Evolutionary conservation across 179 eudicot genomes (phyloP), one percentile per base, ranked within the genome.

Genomic region (Nepenthes alata): DNA sequence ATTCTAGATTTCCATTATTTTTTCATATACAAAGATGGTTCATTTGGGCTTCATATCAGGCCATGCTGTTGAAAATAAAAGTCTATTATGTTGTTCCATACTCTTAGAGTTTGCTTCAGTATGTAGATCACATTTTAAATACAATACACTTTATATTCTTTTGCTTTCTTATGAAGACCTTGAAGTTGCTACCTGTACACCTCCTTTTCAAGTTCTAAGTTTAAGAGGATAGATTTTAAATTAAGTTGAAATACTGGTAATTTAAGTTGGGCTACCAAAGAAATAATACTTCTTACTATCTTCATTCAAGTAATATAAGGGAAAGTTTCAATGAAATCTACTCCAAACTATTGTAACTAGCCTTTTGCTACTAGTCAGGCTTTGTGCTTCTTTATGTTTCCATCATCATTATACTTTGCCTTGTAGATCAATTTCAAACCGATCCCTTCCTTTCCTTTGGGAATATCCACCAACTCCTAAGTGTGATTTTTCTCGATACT

Each of bases 31-130:
- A 39, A 7, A 3, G 7, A 39, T 4, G 45, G 45, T 7, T 39
- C 45, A 39, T 7, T 39, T 39, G 45, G 45, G 1, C 1, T 39
- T 39, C 7, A 3, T 39, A 7, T 0, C 4, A 39, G 7, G 45
- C 45, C 45, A 39, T 39, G 7, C 45, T 39, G 45, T 3, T 39
- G 45, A 3, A 39, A 39, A 39, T 39, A 1, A 3, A 4, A 4
- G 7, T 39, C 45, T 39, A 39, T 39, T 39, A 4, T 39, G 53
- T 48, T 15, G 12, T 62, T 62, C 58, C 58, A 53, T 6, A 49
- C 51, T 38, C 66, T 3, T 53, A 57, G 66, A n/a, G 35, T 49
- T 25, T 62, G 67, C 16, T 64, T 55, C 47, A 64, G 51, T 1
- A 41, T 53, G 11, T 64, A 25, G 7, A 65, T 9, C 3, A 49